phyloP scores from a whole-genome alignment of 441 rosid species.

The Aleurites moluccanus region DNA sequence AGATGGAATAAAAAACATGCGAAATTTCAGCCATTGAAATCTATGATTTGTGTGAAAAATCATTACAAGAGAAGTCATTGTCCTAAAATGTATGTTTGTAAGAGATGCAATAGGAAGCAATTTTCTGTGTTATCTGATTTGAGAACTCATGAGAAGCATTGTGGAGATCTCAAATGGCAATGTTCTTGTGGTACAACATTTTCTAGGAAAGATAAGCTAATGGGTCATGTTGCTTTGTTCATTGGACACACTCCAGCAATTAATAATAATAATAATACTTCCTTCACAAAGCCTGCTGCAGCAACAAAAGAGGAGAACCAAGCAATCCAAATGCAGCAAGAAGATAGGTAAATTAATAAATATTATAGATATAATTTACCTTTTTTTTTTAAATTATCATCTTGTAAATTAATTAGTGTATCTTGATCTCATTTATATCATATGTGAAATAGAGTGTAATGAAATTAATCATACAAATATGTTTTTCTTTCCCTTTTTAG shows the following conservation, averaged over 20 bases:
- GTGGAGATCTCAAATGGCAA: slow-evolving; percentile 75
- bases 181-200: slow-evolving; percentile 88
- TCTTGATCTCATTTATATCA: too few relatives aligned
- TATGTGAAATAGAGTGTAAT: too few relatives aligned
- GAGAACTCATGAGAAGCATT: slow-evolving; percentile 91
- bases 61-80: slow-evolving; percentile 96
- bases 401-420: background rate
- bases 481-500: too few relatives aligned
- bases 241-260: slow-evolving; percentile 56
- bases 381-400: background rate
- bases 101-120: slow-evolving; percentile 67
- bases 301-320: slow-evolving; percentile 20
- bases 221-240: slow-evolving; percentile 77
- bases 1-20: slow-evolving; percentile 80
- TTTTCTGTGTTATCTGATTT: slow-evolving; percentile 88
- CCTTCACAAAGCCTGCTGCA: slow-evolving; percentile 7
- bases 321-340: slow-evolving; percentile 21
- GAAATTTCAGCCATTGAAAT: slow-evolving; percentile 84
- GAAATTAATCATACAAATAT: too few relatives aligned
- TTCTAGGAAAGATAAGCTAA: slow-evolving; percentile 82
- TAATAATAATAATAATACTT: background rate
- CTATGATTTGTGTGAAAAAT: slow-evolving; percentile 82
- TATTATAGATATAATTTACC: too few relatives aligned
- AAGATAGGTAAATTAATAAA: slow-evolving; percentile 25
- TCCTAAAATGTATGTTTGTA: slow-evolving; percentile 86